Evolutionary conservation across 805 yeast genomes (phyloP), one percentile per base, ranked within the genome.

Genomic region (Candida bentonensis): DNA sequence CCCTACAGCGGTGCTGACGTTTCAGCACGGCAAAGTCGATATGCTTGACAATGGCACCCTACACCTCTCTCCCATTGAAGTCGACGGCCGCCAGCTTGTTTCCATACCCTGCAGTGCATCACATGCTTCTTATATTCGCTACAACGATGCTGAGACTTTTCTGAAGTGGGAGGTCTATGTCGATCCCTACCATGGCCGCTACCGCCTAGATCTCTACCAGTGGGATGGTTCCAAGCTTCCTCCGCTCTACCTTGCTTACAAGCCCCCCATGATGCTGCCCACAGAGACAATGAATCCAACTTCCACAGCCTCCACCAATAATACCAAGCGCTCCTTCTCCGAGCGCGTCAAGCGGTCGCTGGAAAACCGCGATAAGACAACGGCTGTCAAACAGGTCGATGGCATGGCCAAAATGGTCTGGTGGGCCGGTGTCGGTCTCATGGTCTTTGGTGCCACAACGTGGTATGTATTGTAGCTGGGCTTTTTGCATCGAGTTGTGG

Each of bases 191-290:
- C 82, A 84, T 57, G 98, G 98, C 21, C 74, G 86, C 56, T 79
- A 78, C 64, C 73, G 74, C 52, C 72, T 92, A 46, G 79, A 79
- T 49, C 66, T 92, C 47, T 80, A 73, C 63, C 78, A 80, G 65
- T 80, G 73, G 53, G 68, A 66, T 36, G 96, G 96, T 15, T 61
- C 83, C 15, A 77, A 77, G 40, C 63, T 82, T 69, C 89, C 86
- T 52, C 97, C 98, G 0, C 62, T 92, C 55, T 92, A 86, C 63
- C 71, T 92, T 61, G 95, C 94, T 2, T 92, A 88, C 67, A 74
- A 74, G 54, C 98, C 98, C 3, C 94, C 98, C 7, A 72, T 82
- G 74, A 92, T 92, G 98, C 74, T 92, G 48, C 98, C 98, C 21
- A 92, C 97, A 0, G 64, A 60, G 44, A 88, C 96, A 0, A 66